Percentiles rank a stretch among this genome's conserved stretches.
Conservation (phyloP, 495 filamentous ascomycete species). For the Hyaloscypha bicolor region DNA sequence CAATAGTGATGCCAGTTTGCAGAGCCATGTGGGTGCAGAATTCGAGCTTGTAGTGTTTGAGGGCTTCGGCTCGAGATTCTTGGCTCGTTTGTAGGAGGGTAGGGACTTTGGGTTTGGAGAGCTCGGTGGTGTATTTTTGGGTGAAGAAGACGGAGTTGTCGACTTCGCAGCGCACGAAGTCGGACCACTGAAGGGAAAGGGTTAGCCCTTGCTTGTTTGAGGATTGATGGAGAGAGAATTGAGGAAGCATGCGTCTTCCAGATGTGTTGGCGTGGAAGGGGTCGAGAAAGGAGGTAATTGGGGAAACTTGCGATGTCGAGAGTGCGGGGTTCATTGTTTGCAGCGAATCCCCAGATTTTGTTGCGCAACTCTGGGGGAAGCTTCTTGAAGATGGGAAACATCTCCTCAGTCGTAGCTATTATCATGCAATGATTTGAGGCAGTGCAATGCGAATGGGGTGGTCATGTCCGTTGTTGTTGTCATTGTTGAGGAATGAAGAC, state of each 20-base stretch:
- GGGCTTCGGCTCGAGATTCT: conserved; percentile 11
- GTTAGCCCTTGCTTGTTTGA: neutral
- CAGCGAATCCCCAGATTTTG: conserved; percentile 12
- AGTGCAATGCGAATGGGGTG: neutral
- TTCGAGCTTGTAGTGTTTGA: conserved; percentile 18
- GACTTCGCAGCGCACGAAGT: conserved; percentile 9
- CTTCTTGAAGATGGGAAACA: conserved; percentile 7
- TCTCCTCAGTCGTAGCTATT: neutral
- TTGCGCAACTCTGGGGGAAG: conserved; percentile 17
- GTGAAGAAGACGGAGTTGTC: conserved; percentile 2
- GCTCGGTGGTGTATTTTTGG: conserved; percentile 8
- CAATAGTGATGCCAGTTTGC: neutral
- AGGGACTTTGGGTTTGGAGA: neutral
- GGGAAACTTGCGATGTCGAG: conserved; percentile 11
- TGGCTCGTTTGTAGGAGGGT: neutral
- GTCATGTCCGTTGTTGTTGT: neutral
- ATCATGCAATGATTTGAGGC: neutral
- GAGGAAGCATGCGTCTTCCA: too few species aligned
- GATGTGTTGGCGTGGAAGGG: too few species aligned
- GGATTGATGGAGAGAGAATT: too few species aligned
- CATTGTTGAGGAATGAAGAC: neutral
- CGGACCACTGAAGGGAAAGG: neutral
- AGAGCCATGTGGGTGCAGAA: neutral
- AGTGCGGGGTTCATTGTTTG: conserved; percentile 13
- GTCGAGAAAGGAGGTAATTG: neutral